Evolutionary conservation across 306 rosid species (phyloP), one percentile per base, ranked within the genome.

Genomic region (Gynostemma pentaphyllum): DNA sequence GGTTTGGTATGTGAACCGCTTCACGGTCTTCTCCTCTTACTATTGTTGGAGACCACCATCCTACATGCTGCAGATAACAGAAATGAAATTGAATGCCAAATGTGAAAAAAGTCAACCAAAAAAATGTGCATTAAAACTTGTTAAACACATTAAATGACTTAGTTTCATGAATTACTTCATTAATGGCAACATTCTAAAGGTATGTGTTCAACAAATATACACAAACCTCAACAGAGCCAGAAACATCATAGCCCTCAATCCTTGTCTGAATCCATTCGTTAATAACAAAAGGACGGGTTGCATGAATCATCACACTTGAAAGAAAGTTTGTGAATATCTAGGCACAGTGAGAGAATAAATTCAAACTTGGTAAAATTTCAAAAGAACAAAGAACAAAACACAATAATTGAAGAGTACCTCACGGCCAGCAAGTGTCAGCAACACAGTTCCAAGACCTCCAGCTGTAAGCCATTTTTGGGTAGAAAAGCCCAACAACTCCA

Each of bases 41-140:
- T 66, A 91, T 79, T 53, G 98, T 92, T 10, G 98, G 96, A 23
- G 98, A 92, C 96, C 98, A 92, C 98, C 98, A 92, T 46, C 98
- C 98, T 69, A 92, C 96, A 68, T 92, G 96, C 98, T 92, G 74
- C 71, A 75, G 67, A 61, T 19, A 27, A 83, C 29, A 67, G 76
- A 54, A 71, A 34, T 19, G 29, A 63, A 67, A 39, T 16, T 61
- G 26, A 22, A 32, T 16, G 56, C 3, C 37, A 1, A n/a, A 9
- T 15, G 13, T 45, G 9, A 18, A 13, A 50, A 9, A n/a, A n/a
- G n/a, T 53, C 40, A 44, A 63, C 12, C 21, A 42, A n/a, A 45
- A n/a, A 18, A 39, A 19, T 46, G 54, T 4, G 32, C 14, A 16
- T 16, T 55, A 55, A 55, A 5, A 55, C 14, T 16, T 29, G 0